Conservation (phyloP, 73 alveolate species). For the Paramecium sexaurelia region DNA sequence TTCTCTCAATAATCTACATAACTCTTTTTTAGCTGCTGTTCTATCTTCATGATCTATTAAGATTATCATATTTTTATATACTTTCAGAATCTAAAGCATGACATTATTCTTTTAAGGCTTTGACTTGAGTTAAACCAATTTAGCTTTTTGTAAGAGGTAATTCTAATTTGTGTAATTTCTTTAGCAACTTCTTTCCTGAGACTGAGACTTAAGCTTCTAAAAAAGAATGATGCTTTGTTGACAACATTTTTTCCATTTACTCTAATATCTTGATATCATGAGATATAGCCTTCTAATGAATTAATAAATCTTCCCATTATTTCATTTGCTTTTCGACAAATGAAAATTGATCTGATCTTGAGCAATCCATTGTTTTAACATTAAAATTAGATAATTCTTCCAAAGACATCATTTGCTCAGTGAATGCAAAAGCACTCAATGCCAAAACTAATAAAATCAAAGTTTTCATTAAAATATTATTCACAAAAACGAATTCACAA, state of each 20-base stretch:
- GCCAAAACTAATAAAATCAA: neutral
- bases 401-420: slow-evolving; percentile 50
- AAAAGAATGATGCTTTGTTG: slow-evolving; percentile 28
- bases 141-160: neutral
- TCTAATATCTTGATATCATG: slow-evolving; percentile 24
- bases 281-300: neutral
- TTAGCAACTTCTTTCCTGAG: neutral
- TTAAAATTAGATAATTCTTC: slow-evolving; percentile 4
- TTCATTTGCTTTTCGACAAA: neutral
- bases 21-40: slow-evolving; percentile 9
- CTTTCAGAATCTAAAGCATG: slow-evolving; percentile 27
- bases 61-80: neutral
- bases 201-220: neutral
- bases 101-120: neutral
- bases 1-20: slow-evolving; percentile 42
- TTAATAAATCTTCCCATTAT: slow-evolving; percentile 15
- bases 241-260: neutral
- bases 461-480: neutral
- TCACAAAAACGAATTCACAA: neutral
- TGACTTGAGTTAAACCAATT: slow-evolving; percentile 1
- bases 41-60: neutral
- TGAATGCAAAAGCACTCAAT: slow-evolving; percentile 16
- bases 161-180: neutral
- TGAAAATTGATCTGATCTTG: neutral
- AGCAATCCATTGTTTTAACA: slow-evolving; percentile 24